Conservation (phyloP, 2,329 filamentous ascomycete species). For the Cryphonectria nitschkei region DNA sequence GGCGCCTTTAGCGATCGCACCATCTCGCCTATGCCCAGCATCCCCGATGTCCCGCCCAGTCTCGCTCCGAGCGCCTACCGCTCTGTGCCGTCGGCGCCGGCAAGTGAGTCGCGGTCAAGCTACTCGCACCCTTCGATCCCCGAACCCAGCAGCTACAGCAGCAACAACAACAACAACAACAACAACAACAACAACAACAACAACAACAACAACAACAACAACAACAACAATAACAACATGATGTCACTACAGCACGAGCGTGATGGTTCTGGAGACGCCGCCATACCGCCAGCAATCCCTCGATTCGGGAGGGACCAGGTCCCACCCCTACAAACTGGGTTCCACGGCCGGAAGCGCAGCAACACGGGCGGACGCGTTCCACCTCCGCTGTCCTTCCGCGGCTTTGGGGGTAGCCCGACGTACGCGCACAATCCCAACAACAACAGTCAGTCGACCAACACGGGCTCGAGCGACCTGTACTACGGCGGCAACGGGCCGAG, state of each 20-base stretch:
- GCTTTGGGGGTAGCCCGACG: constrained; percentile 66
- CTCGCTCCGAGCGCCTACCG: constrained; percentile 40
- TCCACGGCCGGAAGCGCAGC: constrained; percentile 83
- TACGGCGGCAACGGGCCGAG: constrained; percentile 33
- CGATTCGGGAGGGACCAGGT: constrained; percentile 64
- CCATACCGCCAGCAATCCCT: constrained; percentile 73
- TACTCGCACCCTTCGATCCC: constrained; percentile 32
- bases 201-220: constrained; percentile 52
- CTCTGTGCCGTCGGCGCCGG: constrained; percentile 11
- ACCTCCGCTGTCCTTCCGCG: constrained; percentile 74
- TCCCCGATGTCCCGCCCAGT: constrained; percentile 53
- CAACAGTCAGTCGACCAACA: constrained; percentile 46
- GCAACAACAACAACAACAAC: constrained; percentile 55
- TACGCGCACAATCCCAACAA: constrained; percentile 52
- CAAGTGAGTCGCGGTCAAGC: constrained; percentile 1
- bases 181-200: constrained; percentile 62
- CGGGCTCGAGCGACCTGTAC: constrained; percentile 46
- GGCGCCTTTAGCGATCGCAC: constrained; percentile 31
- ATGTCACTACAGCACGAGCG: constrained; percentile 50
- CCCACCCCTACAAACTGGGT: constrained; percentile 39
- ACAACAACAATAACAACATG: constrained; percentile 59
- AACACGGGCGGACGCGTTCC: constrained; percentile 79
- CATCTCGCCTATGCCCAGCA: constrained; percentile 42
- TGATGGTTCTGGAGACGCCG: constrained; percentile 61
- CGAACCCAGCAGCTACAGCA: constrained; percentile 44